Evolutionary conservation across 305 asterid species (phyloP).

Genomic region (Fraxinus velutina): DNA sequence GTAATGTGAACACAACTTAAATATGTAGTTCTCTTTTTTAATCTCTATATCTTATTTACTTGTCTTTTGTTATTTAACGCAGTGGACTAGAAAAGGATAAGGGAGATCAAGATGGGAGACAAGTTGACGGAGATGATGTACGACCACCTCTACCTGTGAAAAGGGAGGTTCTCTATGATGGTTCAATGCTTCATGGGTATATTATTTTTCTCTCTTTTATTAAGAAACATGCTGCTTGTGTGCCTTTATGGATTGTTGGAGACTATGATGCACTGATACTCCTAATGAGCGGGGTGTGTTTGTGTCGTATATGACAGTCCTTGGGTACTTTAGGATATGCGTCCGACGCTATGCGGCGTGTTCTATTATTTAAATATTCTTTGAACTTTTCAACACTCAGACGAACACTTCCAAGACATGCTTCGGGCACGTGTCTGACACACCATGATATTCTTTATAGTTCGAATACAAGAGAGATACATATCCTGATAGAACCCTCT

Average conservation of each 20-base stretch:
- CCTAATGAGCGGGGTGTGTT: neutral
- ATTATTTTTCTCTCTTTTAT: conserved; percentile 14
- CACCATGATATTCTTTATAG: neutral
- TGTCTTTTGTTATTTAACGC: conserved; percentile 8
- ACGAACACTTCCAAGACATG: neutral
- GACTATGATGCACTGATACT: neutral
- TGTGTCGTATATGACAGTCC: neutral
- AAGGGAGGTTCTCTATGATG: conserved; percentile 88
- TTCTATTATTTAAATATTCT: neutral
- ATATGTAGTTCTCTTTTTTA: conserved; percentile 6
- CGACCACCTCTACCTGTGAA: conserved; percentile 92
- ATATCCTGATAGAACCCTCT: neutral
- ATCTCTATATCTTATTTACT: neutral
- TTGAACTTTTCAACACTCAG: neutral
- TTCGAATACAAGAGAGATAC: neutral
- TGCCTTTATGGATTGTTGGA: neutral
- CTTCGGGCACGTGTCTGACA: neutral
- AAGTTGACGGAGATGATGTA: conserved; percentile 53
- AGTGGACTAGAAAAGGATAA: conserved; percentile 48
- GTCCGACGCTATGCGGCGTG: neutral
- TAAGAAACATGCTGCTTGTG: neutral
- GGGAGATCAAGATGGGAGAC: conserved; percentile 39
- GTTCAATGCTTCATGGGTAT: conserved; percentile 62
- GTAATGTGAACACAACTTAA: conserved; percentile 17
- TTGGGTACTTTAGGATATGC: neutral